These are phyloP conservation scores for Fusarium luffae DNA, from an alignment of 2,329 filamentous ascomycete species.

Conservation along the genomic window DNA sequence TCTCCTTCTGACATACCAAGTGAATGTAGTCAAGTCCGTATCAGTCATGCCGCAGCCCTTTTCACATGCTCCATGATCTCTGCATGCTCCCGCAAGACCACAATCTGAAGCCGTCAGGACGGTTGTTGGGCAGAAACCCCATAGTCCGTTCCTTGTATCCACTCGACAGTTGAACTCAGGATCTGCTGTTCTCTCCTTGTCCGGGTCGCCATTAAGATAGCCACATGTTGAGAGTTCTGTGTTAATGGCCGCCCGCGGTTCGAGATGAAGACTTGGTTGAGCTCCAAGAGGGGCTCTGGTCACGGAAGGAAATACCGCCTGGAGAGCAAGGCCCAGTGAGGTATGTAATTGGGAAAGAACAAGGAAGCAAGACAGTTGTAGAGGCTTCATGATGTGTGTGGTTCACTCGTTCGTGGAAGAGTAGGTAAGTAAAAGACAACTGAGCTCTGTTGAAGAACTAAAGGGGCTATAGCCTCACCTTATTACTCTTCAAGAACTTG, in stretches of 20 bases:
- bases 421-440: background rate
- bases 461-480: background rate
- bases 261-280: background rate
- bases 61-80: constrained; percentile 49
- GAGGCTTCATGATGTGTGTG: background rate
- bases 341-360: background rate
- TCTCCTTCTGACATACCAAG: constrained; percentile 46
- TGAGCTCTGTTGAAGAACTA: background rate
- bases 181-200: constrained; percentile 47
- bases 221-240: constrained; percentile 47
- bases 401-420: background rate
- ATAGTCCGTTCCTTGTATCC: constrained; percentile 49
- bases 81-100: constrained; percentile 51
- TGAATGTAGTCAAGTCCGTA: constrained; percentile 48
- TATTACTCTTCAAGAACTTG: background rate
- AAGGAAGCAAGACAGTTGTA: background rate
- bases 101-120: constrained; percentile 53
- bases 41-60: constrained; percentile 48
- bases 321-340: background rate
- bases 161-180: constrained; percentile 52
- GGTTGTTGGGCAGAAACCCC: constrained; percentile 54
- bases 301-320: background rate
- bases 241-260: constrained; percentile 16
- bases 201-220: constrained; percentile 48
- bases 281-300: background rate